A percentile compares a stretch with the other conserved stretches of the same genome.
phyloP scores from a whole-genome alignment of 257 asterid species.

The Avicennia marina region DNA sequence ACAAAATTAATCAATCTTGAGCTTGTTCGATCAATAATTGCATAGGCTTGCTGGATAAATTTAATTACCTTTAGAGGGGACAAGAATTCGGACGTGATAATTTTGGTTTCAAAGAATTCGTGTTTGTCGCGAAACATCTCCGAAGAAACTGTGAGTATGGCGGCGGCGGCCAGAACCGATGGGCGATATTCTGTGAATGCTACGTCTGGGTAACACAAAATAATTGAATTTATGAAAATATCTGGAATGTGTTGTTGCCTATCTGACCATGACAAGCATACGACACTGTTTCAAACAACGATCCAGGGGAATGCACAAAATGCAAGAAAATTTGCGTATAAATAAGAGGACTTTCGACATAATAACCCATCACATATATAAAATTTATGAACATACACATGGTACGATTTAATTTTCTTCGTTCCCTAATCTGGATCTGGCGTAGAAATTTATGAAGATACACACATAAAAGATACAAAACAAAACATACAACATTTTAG shows the following conservation, averaged over 20 bases:
- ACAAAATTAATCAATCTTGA: background rate
- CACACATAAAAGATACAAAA: no score
- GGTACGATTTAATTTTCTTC: background rate
- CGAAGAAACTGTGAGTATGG: background rate
- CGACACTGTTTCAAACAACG: background rate
- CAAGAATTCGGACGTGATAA: background rate
- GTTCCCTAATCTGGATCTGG: background rate
- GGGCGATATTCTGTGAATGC: background rate
- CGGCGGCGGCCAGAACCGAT: slow-evolving; percentile 4
- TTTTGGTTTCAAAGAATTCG: background rate
- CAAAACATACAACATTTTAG: no score
- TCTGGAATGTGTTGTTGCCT: background rate
- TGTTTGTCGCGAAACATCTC: background rate
- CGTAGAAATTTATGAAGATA: no score
- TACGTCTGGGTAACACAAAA: background rate
- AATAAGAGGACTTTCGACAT: background rate
- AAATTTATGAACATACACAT: background rate
- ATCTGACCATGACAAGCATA: background rate
- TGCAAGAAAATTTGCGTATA: background rate
- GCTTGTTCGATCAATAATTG: background rate
- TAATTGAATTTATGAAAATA: no score
- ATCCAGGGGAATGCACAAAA: background rate
- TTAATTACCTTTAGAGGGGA: background rate
- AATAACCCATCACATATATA: no score
- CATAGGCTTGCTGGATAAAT: background rate